These are phyloP conservation scores for Syzygium aromaticum DNA, from an alignment of 345 rosid genomes.

Conservation along the genomic window DNA sequence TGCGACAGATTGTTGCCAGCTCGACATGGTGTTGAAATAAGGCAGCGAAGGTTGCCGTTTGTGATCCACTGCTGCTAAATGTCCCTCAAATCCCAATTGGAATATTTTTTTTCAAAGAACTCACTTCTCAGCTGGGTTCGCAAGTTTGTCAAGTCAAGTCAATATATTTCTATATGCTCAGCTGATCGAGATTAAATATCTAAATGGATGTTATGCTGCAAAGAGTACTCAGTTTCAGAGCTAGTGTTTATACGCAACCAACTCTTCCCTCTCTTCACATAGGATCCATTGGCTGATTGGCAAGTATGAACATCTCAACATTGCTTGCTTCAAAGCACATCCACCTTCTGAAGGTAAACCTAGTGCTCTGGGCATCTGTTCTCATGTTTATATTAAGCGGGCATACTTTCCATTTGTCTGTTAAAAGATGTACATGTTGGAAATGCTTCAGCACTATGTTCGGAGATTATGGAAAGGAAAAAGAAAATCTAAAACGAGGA, in stretches of 20 bases:
- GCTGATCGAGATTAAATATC: slow-evolving; percentile 62
- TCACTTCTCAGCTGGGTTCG: slow-evolving; percentile 73
- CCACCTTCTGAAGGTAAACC: slow-evolving; percentile 65
- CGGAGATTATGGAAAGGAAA: background rate
- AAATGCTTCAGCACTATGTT: background rate
- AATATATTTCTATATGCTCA: slow-evolving; percentile 63
- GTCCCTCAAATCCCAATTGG: slow-evolving; percentile 75
- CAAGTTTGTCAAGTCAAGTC: slow-evolving; percentile 62
- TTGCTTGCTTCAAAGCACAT: slow-evolving; percentile 71
- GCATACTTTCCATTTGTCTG: background rate
- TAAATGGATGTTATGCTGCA: slow-evolving; percentile 27
- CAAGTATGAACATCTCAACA: slow-evolving; percentile 70
- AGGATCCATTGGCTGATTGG: slow-evolving; percentile 65
- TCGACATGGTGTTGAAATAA: slow-evolving; percentile 60
- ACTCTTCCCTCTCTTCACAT: slow-evolving; percentile 56
- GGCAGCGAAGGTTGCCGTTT: slow-evolving; percentile 66
- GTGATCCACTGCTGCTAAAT: slow-evolving; percentile 78
- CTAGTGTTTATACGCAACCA: slow-evolving; percentile 54
- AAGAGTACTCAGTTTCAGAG: slow-evolving; percentile 45
- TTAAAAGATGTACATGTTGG: background rate
- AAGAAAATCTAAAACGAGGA: background rate
- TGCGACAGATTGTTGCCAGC: slow-evolving; percentile 69
- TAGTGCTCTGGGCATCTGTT: background rate
- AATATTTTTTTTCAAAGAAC: slow-evolving; percentile 43
- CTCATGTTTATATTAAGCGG: background rate